Evolutionary conservation across 2,329 filamentous ascomycete species (phyloP).

Genomic region (Calonectria naviculata): DNA sequence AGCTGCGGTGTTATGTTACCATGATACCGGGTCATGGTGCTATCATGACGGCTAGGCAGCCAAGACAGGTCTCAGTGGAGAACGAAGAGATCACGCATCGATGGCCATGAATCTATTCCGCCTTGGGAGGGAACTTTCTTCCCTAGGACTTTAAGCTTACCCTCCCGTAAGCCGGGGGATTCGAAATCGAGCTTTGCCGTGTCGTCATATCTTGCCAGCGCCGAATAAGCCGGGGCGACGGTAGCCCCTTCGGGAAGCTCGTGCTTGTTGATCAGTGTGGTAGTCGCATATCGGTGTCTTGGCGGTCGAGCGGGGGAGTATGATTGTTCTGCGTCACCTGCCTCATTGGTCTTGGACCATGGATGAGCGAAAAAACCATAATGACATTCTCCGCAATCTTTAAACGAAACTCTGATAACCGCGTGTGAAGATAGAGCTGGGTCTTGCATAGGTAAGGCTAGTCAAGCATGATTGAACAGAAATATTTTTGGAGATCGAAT

Average conservation of each 20-base stretch:
- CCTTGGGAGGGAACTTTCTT: constrained; percentile 22
- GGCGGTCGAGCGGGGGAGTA: background rate
- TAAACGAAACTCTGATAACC: background rate
- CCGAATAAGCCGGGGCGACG: background rate
- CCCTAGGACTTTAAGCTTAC: constrained; percentile 32
- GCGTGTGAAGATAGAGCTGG: background rate
- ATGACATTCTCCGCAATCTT: background rate
- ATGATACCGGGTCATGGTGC: constrained; percentile 25
- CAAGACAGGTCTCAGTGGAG: background rate
- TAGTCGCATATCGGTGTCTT: constrained; percentile 14
- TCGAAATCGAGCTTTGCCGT: constrained; percentile 17
- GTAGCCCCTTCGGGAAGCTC: constrained; percentile 33
- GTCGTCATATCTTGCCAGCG: constrained; percentile 30
- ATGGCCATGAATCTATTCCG: constrained; percentile 8
- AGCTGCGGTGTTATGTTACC: constrained; percentile 26
- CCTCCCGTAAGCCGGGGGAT: constrained; percentile 20
- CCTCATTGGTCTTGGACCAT: background rate
- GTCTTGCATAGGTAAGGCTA: background rate
- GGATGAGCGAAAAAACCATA: background rate
- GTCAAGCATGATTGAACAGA: background rate
- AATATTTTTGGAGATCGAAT: too few relatives aligned
- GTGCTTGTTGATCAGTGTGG: background rate
- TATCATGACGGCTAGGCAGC: constrained; percentile 20
- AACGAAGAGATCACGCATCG: constrained; percentile 9
- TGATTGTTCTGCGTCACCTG: background rate